A percentile compares a stretch with the other conserved stretches of the same genome.
These are phyloP conservation scores for Ceriops zippeliana DNA, from an alignment of 345 rosid species.

Conservation along the genomic window DNA sequence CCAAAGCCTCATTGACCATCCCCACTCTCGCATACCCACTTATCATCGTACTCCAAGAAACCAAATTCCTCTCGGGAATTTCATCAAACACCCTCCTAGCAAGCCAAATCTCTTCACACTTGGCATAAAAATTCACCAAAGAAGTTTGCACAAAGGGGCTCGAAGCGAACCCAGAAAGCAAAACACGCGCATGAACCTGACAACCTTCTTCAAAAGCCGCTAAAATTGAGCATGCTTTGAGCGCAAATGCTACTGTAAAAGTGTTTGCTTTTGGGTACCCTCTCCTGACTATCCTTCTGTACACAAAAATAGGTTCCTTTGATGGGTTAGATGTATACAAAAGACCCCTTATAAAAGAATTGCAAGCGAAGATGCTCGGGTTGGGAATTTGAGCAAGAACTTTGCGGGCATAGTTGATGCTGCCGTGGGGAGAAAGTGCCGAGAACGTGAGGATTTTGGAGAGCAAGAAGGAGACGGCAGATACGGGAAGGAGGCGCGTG, in stretches of 20 bases:
- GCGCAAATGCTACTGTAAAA: constrained; percentile 16
- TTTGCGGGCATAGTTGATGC: constrained; percentile 17
- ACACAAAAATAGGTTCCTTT: constrained; percentile 8
- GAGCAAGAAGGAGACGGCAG: constrained; percentile 13
- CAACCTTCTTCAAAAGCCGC: constrained; percentile 14
- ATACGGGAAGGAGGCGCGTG: not conserved
- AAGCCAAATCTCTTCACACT: constrained; percentile 13
- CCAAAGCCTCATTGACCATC: constrained; percentile 23
- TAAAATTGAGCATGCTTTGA: constrained; percentile 14
- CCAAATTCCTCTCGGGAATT: constrained; percentile 19
- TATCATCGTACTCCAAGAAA: constrained; percentile 20
- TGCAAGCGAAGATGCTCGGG: constrained; percentile 14
- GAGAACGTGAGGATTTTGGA: constrained; percentile 22
- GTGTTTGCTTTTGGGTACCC: constrained; percentile 17
- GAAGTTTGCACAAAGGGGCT: constrained; percentile 15
- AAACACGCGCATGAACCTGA: constrained; percentile 10
- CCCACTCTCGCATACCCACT: constrained; percentile 22
- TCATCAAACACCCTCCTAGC: constrained; percentile 20
- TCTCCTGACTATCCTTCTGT: not conserved
- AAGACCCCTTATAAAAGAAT: constrained; percentile 16
- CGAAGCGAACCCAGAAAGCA: constrained; percentile 12
- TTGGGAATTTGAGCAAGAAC: constrained; percentile 5
- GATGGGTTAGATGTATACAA: constrained; percentile 5
- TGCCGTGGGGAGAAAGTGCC: constrained; percentile 15
- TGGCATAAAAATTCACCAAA: constrained; percentile 7